A percentile compares a stretch with the other conserved stretches of the same genome.
Conservation (phyloP, 805 yeast species). For the Cyberlindnera euphorbiae region DNA sequence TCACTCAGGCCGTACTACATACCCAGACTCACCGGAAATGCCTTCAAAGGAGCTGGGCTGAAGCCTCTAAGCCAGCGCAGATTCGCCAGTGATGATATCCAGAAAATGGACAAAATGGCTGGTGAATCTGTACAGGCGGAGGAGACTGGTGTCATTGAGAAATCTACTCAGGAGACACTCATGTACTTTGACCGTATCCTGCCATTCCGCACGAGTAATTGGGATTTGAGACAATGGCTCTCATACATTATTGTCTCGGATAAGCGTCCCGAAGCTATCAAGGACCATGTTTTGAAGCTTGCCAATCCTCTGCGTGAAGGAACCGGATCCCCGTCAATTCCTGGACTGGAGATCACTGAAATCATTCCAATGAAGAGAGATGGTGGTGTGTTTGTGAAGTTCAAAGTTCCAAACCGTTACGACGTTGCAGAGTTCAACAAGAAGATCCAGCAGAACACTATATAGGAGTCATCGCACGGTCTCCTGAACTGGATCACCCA, state of each 20-base stretch:
- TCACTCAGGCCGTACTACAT: no score
- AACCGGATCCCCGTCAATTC: conserved; percentile 29
- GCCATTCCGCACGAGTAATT: conserved; percentile 39
- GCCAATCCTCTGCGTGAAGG: conserved; percentile 32
- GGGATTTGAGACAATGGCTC: conserved; percentile 44
- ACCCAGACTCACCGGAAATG: no score
- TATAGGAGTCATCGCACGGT: conserved; percentile 33
- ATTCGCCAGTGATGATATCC: conserved; percentile 35
- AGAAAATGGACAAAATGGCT: conserved; percentile 40
- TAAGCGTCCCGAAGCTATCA: conserved; percentile 34
- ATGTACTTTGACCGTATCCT: conserved; percentile 53
- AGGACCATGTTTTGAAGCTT: conserved; percentile 34
- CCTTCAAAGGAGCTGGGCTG: no score
- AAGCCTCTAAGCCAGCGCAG: no score
- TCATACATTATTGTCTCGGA: conserved; percentile 33
- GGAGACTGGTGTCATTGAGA: conserved; percentile 53
- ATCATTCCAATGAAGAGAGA: conserved; percentile 73
- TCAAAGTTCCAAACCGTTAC: conserved; percentile 50
- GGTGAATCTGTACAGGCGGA: conserved; percentile 54
- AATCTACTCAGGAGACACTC: conserved; percentile 44
- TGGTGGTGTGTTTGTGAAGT: conserved; percentile 91
- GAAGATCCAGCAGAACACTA: conserved; percentile 44
- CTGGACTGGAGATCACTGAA: conserved; percentile 45
- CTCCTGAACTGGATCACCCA: conserved; percentile 38
- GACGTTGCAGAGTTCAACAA: conserved; percentile 49